Percentiles rank a stretch among this genome's conserved stretches.
Evolutionary conservation across 176 grass and related monocot species (phyloP).

Genomic region (Poa annua): DNA sequence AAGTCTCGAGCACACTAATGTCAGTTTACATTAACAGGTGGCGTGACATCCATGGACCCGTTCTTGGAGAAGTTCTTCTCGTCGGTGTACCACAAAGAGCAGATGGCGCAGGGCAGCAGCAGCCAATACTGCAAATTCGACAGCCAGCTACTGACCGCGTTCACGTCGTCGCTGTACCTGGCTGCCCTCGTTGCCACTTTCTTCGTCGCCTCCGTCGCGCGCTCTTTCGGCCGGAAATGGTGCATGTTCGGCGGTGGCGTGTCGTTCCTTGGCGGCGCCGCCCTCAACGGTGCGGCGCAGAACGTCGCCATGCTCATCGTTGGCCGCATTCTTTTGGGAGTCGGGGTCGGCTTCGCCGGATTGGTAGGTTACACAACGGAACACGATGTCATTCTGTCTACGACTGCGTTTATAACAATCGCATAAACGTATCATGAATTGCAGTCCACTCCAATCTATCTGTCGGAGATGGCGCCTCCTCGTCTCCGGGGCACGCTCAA

Average conservation of each 20-base stretch:
- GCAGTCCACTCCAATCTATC: conserved; percentile 37
- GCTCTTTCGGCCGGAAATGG: conserved; percentile 30
- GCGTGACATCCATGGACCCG: conserved; percentile 48
- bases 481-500: conserved; percentile 45
- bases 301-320: conserved; percentile 46
- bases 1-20: no score
- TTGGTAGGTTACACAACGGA: not conserved
- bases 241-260: conserved; percentile 44
- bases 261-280: conserved; percentile 53
- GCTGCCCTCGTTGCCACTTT: conserved; percentile 32
- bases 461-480: conserved; percentile 42
- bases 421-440: not conserved
- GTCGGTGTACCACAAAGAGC: conserved; percentile 34
- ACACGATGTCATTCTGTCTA: not conserved
- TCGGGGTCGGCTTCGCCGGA: conserved; percentile 37
- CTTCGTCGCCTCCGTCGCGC: conserved; percentile 36
- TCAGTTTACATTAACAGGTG: conserved; percentile 29
- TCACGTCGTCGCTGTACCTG: conserved; percentile 57
- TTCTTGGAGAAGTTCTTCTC: conserved; percentile 46
- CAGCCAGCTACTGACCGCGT: conserved; percentile 50
- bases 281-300: conserved; percentile 32
- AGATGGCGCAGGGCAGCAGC: not conserved
- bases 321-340: conserved; percentile 36
- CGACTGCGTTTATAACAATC: not conserved
- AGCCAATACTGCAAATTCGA: conserved; percentile 37